A percentile compares a stretch with the other conserved stretches of the same genome.
Evolutionary conservation across 2,329 filamentous ascomycete genomes (phyloP).

Genomic region (Cytospora schulzeri): DNA sequence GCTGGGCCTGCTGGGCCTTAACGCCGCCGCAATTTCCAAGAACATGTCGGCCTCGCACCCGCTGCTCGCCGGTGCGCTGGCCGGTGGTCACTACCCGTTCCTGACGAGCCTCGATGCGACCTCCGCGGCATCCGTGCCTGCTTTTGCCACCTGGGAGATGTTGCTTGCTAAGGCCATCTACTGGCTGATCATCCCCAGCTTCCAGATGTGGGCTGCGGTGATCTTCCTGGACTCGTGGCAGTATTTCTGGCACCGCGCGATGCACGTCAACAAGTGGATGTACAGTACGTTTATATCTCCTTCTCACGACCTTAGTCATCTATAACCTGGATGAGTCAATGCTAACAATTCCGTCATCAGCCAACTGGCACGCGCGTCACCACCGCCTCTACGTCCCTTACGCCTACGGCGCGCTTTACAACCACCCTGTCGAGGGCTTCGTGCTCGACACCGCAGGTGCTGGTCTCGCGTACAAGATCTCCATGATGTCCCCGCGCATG

Average conservation of each 20-base stretch:
- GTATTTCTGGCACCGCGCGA: conserved; percentile 92
- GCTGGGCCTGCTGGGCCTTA: conserved; percentile 72
- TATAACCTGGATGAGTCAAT: background rate
- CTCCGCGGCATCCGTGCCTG: conserved; percentile 59
- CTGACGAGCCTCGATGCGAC: conserved; percentile 60
- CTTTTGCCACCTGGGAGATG: conserved; percentile 85
- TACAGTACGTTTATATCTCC: conserved; percentile 68
- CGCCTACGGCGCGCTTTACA: conserved; percentile 95
- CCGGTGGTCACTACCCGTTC: conserved; percentile 79
- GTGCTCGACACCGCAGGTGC: conserved; percentile 89
- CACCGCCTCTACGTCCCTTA: conserved; percentile 98
- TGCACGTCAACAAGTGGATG: conserved; percentile 97
- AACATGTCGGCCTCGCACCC: conserved; percentile 73
- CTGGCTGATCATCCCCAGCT: conserved; percentile 70
- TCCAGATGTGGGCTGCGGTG: conserved; percentile 78
- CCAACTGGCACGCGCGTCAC: conserved; percentile 89
- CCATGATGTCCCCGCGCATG: conserved; percentile 82
- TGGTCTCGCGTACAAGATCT: conserved; percentile 77
- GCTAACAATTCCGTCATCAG: conserved; percentile 46
- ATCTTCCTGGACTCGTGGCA: conserved; percentile 93
- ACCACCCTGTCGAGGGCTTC: conserved; percentile 93
- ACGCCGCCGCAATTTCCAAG: conserved; percentile 74
- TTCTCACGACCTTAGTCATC: background rate
- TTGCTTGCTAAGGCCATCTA: conserved; percentile 75
- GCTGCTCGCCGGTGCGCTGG: conserved; percentile 72